These are phyloP conservation scores for Rauvolfia tetraphylla DNA, from an alignment of 257 asterid species.

Conservation along the genomic window DNA sequence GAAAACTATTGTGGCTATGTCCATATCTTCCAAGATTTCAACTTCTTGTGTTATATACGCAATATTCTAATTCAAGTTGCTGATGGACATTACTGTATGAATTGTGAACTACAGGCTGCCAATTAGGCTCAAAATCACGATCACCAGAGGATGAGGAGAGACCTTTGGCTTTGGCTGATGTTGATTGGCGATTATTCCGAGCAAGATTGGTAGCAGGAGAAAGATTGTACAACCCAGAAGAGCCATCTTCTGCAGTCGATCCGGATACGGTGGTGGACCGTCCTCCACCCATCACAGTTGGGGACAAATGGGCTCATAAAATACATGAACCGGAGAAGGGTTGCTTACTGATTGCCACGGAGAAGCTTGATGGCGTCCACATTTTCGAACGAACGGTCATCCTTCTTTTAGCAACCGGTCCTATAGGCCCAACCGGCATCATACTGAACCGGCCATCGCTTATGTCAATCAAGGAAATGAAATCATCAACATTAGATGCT, in stretches of 20 bases:
- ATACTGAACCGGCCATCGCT: constrained; percentile 85
- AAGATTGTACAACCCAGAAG: constrained; percentile 15
- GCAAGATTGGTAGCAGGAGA: constrained; percentile 66
- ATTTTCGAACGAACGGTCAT: constrained; percentile 75
- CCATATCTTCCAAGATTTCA: neutral
- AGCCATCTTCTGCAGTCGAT: constrained; percentile 26
- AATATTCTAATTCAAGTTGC: neutral
- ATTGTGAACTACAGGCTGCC: constrained; percentile 40
- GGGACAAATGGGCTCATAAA: constrained; percentile 76
- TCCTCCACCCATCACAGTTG: constrained; percentile 31
- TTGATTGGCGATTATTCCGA: constrained; percentile 84
- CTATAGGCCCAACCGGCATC: constrained; percentile 63
- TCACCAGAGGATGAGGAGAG: constrained; percentile 57
- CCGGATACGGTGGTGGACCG: constrained; percentile 28
- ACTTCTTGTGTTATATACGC: neutral
- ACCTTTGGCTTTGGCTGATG: constrained; percentile 24
- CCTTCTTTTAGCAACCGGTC: constrained; percentile 60
- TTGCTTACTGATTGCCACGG: constrained; percentile 67
- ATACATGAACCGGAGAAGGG: constrained; percentile 85
- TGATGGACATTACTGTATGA: neutral
- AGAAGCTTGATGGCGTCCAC: constrained; percentile 86
- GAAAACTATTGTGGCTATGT: too few relatives aligned
- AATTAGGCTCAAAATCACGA: constrained; percentile 32
- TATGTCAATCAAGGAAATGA: constrained; percentile 87
- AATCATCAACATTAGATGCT: constrained; percentile 44